Evolutionary conservation across 2,329 filamentous ascomycete genomes (phyloP), one percentile per base, ranked within the genome.

Genomic region (Penicillium fuscoglaucum): DNA sequence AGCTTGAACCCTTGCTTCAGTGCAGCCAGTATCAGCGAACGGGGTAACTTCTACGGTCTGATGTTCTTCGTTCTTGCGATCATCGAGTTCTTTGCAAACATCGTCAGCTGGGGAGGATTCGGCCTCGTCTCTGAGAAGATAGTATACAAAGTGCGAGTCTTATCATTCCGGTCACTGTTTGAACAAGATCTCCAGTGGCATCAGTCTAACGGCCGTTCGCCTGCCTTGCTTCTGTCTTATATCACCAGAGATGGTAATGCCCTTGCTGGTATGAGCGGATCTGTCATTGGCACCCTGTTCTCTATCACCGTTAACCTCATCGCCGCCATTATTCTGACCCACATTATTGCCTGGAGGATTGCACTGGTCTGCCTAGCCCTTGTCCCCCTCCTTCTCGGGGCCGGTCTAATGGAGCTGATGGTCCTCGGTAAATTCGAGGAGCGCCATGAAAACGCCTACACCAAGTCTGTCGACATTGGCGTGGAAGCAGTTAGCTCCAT

Each of bases 261-360:
- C 0, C 75, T 92, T 21, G 86, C 85, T 43, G 87, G 86, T 0
- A 81, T 92, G 61, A 89, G 85, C 55, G 89, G 89, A 10, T 88
- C 86, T 6, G 87, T 90, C 40, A 80, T 91, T 55, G 88, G 89
- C 6, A 89, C 86, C 0, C 75, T 90, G 21, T 84, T 90, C 57
- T 86, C 87, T 0, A 87, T 90, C 24, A 64, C 83, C 3, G 82
- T 91, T 61, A 90, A 89, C 70, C 84, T 91, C 29, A 62, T 90
- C 17, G 84, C 83, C 0, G 87, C 86, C 1, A 86, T 91, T 55
- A 83, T 89, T 31, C 70, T 91, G 10, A 85, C 88, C 0, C 87
- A 90, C 61, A 84, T 90, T 45, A 79, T 92, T 47, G 87, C 87
- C 3, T 92, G 89, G 90, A 88, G 85, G 68, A 90, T 92, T 60